Evolutionary conservation across 1,284 basidiomycete species (phyloP).

Genomic region (Psilocybe mexicana): DNA sequence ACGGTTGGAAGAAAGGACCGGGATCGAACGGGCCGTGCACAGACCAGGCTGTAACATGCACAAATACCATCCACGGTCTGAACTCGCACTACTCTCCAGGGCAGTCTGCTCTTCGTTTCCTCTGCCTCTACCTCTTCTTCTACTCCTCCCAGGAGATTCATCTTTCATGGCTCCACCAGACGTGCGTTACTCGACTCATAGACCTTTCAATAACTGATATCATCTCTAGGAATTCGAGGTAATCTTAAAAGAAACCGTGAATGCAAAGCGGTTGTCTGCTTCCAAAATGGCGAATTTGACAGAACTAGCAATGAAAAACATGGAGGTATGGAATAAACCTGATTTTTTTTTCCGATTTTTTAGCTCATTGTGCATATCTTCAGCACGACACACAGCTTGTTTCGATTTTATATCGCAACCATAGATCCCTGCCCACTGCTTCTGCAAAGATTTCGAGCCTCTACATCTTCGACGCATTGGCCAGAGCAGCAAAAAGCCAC

Average conservation of each 20-base stretch:
- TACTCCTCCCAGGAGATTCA: no score
- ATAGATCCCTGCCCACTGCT: slow-evolving; percentile 66
- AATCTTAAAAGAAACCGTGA: slow-evolving; percentile 76
- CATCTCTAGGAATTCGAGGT: slow-evolving; percentile 70
- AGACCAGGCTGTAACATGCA: slow-evolving; percentile 32
- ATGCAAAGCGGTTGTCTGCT: slow-evolving; percentile 78
- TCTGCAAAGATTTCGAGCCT: slow-evolving; percentile 78
- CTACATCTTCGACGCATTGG: slow-evolving; percentile 89
- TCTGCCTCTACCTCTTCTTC: neutral
- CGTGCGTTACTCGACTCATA: slow-evolving; percentile 24
- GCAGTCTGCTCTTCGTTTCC: neutral
- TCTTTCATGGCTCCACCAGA: slow-evolving; percentile 33
- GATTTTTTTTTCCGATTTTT: neutral
- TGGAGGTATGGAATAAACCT: slow-evolving; percentile 53
- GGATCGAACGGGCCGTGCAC: slow-evolving; percentile 19
- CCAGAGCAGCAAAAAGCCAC: slow-evolving; percentile 75
- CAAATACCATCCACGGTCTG: slow-evolving; percentile 29
- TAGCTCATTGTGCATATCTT: neutral
- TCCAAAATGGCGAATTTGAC: slow-evolving; percentile 80
- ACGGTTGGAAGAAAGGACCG: neutral
- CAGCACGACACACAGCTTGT: slow-evolving; percentile 86
- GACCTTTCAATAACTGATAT: slow-evolving; percentile 3
- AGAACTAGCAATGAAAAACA: slow-evolving; percentile 69
- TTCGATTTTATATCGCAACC: slow-evolving; percentile 81
- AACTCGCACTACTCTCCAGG: slow-evolving; percentile 9